Percentiles rank a stretch among this genome's conserved stretches.
Conservation (phyloP, 2,329 filamentous ascomycete species). For the Fusarium protoensiforme region DNA sequence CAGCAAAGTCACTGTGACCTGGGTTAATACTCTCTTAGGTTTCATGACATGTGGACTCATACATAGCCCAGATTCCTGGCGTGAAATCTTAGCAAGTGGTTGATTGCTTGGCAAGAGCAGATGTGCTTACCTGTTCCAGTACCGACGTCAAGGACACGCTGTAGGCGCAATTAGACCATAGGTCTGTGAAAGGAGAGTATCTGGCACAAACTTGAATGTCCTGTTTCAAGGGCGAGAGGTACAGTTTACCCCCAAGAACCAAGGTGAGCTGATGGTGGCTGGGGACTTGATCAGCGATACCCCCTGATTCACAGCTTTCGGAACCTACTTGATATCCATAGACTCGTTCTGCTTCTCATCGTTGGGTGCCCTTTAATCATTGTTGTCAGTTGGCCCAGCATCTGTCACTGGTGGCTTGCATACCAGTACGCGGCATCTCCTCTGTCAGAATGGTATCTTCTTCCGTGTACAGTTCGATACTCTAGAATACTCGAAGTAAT, state of each 20-base stretch:
- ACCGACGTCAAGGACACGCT: conserved; percentile 8
- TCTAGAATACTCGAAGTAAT: not conserved
- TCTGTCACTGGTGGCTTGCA: not conserved
- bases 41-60: not conserved
- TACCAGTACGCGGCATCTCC: not conserved
- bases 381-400: not conserved
- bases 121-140: conserved; percentile 4
- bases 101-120: not conserved
- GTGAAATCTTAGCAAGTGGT: not conserved
- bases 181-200: accelerated
- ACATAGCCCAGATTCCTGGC: conserved; percentile 55
- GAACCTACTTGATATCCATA: conserved; percentile 8
- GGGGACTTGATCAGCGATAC: not conserved
- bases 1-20: conserved; percentile 57
- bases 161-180: not conserved
- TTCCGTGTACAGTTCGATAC: not conserved
- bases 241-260: not conserved
- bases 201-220: not conserved
- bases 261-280: conserved; percentile 8
- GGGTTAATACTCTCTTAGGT: not conserved
- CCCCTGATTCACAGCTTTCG: no score
- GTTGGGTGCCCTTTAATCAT: not conserved
- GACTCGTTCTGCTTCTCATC: conserved; percentile 9
- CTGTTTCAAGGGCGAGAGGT: not conserved
- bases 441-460: not conserved